Percentiles rank a stretch among this genome's conserved stretches.
phyloP scores from a whole-genome alignment of 192 early-diverging fungal genomes.

The Coemansia sp. region DNA sequence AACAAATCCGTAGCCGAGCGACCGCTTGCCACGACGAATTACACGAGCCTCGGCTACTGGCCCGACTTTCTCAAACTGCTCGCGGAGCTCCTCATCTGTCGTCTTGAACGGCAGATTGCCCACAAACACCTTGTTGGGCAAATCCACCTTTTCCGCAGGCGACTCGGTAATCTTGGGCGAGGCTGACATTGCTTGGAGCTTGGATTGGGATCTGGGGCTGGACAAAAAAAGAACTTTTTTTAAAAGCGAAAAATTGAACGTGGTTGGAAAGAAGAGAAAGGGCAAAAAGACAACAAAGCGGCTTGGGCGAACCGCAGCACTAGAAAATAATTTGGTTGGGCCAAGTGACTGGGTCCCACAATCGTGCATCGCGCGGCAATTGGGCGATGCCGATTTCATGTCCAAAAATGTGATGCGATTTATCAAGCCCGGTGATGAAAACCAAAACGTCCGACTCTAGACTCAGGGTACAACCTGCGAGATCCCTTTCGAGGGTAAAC shows the following conservation, averaged over 20 bases:
- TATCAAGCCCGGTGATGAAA: conserved; percentile 42
- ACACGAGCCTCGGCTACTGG: conserved; percentile 75
- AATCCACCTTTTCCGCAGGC: conserved; percentile 14
- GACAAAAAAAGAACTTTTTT: background rate
- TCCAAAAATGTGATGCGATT: background rate
- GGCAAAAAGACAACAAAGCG: background rate
- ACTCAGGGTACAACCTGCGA: conserved; percentile 31
- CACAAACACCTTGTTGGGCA: conserved; percentile 84
- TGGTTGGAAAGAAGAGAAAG: background rate
- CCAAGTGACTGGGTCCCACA: background rate
- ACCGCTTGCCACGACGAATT: conserved; percentile 76
- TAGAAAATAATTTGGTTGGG: background rate
- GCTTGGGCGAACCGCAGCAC: background rate
- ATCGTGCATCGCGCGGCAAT: background rate
- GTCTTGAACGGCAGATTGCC: conserved; percentile 92
- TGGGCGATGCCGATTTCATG: background rate
- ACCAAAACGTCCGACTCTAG: conserved; percentile 28
- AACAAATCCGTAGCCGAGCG: conserved; percentile 94
- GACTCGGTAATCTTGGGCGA: conserved; percentile 30
- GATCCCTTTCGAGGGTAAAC: conserved; percentile 35
- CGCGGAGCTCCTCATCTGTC: conserved; percentile 73
- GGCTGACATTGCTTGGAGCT: conserved; percentile 23
- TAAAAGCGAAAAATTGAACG: background rate
- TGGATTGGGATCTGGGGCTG: background rate
- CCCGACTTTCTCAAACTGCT: conserved; percentile 70